Percentiles rank a stretch among this genome's conserved stretches.
Evolutionary conservation across 2,329 filamentous ascomycete species (phyloP).

Genomic region (Rasamsonia emersonii): DNA sequence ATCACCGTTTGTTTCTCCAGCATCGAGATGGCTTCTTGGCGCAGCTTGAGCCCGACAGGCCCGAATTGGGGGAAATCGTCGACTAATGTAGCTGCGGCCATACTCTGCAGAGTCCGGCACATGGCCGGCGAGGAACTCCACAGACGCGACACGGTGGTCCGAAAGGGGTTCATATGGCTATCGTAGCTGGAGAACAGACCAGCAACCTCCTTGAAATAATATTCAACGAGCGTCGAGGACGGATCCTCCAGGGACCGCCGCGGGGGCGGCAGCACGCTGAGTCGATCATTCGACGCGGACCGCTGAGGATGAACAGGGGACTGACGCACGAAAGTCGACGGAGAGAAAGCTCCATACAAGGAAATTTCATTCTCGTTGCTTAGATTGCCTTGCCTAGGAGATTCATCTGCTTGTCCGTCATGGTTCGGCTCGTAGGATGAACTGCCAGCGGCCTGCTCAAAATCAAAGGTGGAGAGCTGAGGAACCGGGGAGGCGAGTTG

Average conservation of each 20-base stretch:
- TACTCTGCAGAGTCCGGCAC: slow-evolving; percentile 54
- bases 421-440: too few species aligned
- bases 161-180: slow-evolving; percentile 53
- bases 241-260: slow-evolving; percentile 37
- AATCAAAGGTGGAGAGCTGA: too few species aligned
- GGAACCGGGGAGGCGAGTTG: too few species aligned
- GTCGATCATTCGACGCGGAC: slow-evolving; percentile 1
- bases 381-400: slow-evolving; percentile 9
- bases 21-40: slow-evolving; percentile 44
- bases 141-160: slow-evolving; percentile 48
- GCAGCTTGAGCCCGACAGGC: slow-evolving; percentile 42
- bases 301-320: slow-evolving; percentile 14
- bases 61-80: slow-evolving; percentile 49
- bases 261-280: slow-evolving; percentile 24
- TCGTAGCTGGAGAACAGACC: slow-evolving; percentile 57
- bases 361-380: slow-evolving; percentile 10
- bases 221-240: slow-evolving; percentile 50
- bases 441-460: too few species aligned
- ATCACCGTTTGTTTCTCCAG: slow-evolving; percentile 40
- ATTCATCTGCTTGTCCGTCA: slow-evolving; percentile 1
- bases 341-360: slow-evolving; percentile 19
- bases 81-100: slow-evolving; percentile 54
- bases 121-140: slow-evolving; percentile 52
- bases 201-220: slow-evolving; percentile 57
- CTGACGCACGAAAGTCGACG: slow-evolving; percentile 24